phyloP scores from a whole-genome alignment of 2,329 filamentous ascomycete genomes.

The Xylaria digitata region DNA sequence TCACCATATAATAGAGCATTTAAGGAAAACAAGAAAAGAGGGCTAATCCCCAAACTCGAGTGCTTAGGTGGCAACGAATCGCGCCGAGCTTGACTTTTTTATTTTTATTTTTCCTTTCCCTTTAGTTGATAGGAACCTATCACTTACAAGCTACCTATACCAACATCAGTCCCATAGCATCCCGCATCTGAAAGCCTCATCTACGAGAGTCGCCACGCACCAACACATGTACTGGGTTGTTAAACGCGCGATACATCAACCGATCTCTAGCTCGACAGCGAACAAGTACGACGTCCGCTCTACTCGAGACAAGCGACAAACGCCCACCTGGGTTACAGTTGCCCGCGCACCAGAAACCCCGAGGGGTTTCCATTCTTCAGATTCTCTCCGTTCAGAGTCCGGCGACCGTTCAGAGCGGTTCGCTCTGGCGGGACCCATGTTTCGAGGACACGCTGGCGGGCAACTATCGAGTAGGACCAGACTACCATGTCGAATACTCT shows the following conservation, averaged over 20 bases:
- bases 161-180: constrained; percentile 35
- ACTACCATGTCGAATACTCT: constrained; percentile 81
- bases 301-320: constrained; percentile 49
- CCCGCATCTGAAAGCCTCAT: constrained; percentile 39
- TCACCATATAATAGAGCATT: constrained; percentile 52
- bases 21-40: constrained; percentile 51
- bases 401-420: constrained; percentile 78
- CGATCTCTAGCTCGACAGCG: constrained; percentile 45
- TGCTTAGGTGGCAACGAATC: constrained; percentile 48
- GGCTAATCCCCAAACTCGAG: constrained; percentile 49
- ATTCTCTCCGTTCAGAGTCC: constrained; percentile 71
- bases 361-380: constrained; percentile 64
- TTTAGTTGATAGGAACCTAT: constrained; percentile 44
- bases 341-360: constrained; percentile 60
- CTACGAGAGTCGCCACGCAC: constrained; percentile 42
- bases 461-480: constrained; percentile 76
- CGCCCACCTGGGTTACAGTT: constrained; percentile 47
- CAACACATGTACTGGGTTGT: constrained; percentile 54
- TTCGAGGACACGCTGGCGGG: constrained; percentile 77
- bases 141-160: constrained; percentile 43
- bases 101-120: constrained; percentile 36
- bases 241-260: constrained; percentile 48
- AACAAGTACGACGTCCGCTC: constrained; percentile 48
- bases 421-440: constrained; percentile 82
- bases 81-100: constrained; percentile 45